Percentiles rank a stretch among this genome's conserved stretches.
These are phyloP conservation scores for Brassica cretica DNA, from an alignment of 345 rosid species.

Conservation along the genomic window DNA sequence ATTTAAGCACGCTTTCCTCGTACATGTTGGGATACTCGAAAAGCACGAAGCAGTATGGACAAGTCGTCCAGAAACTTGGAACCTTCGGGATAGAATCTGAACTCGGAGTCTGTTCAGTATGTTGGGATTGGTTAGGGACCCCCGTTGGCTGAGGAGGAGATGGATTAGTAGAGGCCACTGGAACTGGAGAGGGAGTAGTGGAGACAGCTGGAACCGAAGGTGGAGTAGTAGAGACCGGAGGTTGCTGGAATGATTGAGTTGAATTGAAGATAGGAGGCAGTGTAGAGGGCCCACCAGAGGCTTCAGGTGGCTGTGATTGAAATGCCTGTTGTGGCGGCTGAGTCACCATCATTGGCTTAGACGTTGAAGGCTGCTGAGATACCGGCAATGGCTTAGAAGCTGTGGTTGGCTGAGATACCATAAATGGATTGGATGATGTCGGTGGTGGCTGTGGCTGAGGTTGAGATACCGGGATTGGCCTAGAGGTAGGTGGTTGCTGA, in stretches of 20 bases:
- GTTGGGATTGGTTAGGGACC: conserved; percentile 19
- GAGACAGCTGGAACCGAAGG: conserved; percentile 19
- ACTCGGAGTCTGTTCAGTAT: conserved; percentile 31
- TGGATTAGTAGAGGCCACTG: background rate
- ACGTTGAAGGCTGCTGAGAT: background rate
- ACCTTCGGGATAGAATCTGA: conserved; percentile 30
- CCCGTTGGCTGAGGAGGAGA: conserved; percentile 18
- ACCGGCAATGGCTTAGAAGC: conserved; percentile 8
- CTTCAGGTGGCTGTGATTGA: conserved; percentile 26
- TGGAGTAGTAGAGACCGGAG: conserved; percentile 18
- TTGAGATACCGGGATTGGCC: conserved; percentile 16
- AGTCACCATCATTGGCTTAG: background rate
- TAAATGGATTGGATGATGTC: background rate
- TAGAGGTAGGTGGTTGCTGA: background rate
- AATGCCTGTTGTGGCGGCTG: background rate
- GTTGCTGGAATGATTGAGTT: conserved; percentile 24
- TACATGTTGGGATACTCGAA: conserved; percentile 72
- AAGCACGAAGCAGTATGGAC: conserved; percentile 78
- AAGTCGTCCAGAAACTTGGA: conserved; percentile 83
- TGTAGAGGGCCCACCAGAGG: conserved; percentile 16
- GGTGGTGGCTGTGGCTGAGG: conserved; percentile 14
- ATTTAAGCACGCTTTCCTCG: conserved; percentile 70
- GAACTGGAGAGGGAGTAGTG: background rate
- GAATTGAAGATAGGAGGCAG: conserved; percentile 14
- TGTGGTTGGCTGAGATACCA: conserved; percentile 1